A percentile compares a stretch with the other conserved stretches of the same genome.
phyloP scores from a whole-genome alignment of 139 green algal genomes.

The Closterium sp. region DNA sequence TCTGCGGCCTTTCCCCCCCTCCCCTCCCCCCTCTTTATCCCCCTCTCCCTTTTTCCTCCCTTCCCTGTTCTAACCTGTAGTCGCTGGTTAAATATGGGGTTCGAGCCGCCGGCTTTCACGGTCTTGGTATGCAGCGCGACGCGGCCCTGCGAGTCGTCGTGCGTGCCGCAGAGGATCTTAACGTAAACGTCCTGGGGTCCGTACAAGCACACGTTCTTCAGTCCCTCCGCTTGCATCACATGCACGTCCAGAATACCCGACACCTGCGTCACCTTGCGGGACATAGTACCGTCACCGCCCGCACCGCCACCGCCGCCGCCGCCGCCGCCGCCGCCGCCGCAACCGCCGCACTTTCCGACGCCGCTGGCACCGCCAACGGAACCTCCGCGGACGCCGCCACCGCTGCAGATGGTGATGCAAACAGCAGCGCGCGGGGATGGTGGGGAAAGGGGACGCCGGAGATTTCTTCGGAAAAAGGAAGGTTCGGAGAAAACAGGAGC shows the following conservation, averaged over 20 bases:
- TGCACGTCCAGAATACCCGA: constrained; percentile 12
- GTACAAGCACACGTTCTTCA: not conserved
- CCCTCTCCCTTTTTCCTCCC: not conserved
- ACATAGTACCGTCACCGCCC: not conserved
- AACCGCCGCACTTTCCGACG: not conserved
- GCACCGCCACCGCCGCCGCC: not conserved
- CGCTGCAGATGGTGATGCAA: not conserved
- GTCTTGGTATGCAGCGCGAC: constrained; percentile 4
- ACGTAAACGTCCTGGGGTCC: constrained; percentile 14
- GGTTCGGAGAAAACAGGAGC: no score
- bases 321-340: not conserved
- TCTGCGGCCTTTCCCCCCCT: not conserved
- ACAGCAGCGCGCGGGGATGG: not conserved
- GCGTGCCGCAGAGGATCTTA: not conserved
- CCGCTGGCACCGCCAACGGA: not conserved
- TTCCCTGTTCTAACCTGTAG: not conserved
- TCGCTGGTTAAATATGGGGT: constrained; percentile 17
- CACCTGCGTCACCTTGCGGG: constrained; percentile 2
- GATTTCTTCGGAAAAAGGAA: no score
- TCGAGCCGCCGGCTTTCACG: not conserved
- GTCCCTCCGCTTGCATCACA: not conserved
- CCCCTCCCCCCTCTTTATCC: not conserved
- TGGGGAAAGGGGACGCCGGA: not conserved
- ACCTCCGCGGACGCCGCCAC: not conserved
- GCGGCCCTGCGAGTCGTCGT: not conserved